Base-by-base conservation (phyloP, 2,329 filamentous ascomycete genomes). In the Albophoma yamanashiensis region DNA sequence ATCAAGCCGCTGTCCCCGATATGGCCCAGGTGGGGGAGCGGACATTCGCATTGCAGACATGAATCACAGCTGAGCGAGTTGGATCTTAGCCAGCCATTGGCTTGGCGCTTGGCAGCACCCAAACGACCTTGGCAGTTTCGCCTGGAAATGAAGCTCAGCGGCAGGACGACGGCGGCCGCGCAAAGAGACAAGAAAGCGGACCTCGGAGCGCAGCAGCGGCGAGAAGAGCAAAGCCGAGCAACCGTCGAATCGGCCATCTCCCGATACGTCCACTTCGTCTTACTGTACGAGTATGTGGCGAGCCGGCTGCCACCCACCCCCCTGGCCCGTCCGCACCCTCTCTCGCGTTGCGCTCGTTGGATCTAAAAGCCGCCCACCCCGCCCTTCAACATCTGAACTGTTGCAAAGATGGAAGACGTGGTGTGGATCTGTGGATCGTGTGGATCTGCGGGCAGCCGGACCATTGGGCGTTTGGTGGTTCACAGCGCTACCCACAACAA, bases 401-500 rank as follows among this genome's bases (percentile, higher is more conserved):
- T 25, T 27, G 22, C 47, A 43, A 43, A 43, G 40, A 43, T 43
- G 40, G 20, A 20, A 31, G 47, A 52, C 31, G 27, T 50, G 45
- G 45, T 52, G 47, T 52, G 47, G 27, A 52, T 31, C 45, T 40
- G 39, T 59, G 58, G 58, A 56, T 31, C 42, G n/a, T 40, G 39
- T 59, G 58, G 58, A 56, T 50, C 53, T 56, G 53, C 50, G 53
- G 53, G 53, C 58, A 56, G 50, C 27, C 39, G 43, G 34, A 11
- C 58, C 39, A 59, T 56, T 59, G 58, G 58, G 39, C 53, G 52
- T 36, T 31, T 27, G 3, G 22, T 34, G 50, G 20, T 22, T 39
- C 7, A 45, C 45, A 50, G 31, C 45, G 15, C 25, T 20, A 50
- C 31, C 25, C 45, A 31, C 50, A 45, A 45, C 58, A n/a, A 59